Evolutionary conservation across 768 basidiomycete genomes (phyloP), one percentile per base, ranked within the genome.

Genomic region (Tulasnella sp.): DNA sequence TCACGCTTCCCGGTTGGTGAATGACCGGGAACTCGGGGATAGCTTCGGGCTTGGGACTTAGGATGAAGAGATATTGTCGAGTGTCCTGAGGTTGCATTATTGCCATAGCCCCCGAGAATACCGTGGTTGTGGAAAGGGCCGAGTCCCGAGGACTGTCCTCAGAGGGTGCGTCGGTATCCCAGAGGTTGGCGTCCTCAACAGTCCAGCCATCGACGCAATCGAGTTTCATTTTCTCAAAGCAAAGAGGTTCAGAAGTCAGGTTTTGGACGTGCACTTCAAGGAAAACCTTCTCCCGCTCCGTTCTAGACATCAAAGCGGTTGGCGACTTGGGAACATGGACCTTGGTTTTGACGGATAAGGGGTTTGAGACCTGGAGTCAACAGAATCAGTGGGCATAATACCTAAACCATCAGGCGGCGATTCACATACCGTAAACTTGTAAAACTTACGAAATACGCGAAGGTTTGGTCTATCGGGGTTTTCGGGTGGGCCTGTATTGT

Each of bases 241-340:
- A 90, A 85, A 96, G 88, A 2, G 91, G 87, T 18, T 91, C 90
- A 75, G 90, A 88, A 0, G 93, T 94, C 77, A 93, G 85, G 81
- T 98, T 98, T 82, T 97, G 95, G 15, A 97, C 91, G 82, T 97
- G 94, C 4, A 97, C 90, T 83, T 98, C 96, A 29, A 98, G 90
- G 84, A 95, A 96, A 44, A 97, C 87, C 80, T 94, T 94, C 71
- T 93, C 90, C 76, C 94, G 89, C 81, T 94, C 91, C 3, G 83
- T 70, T 3, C 88, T 83, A 7, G 90, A 88, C 39, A 96, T 85
- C 15, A 90, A 80, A 1, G 94, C 91, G 29, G 92, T 89, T 0
- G 94, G 91, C 0, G 93, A 91, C 74, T 88, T 89, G 0, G 93
- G 89, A 2, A 86, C 82, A 83, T 98, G 94, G 0, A 97, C 94